Evolutionary conservation across 495 filamentous ascomycete genomes (phyloP).

Genomic region (Hypoxylon subgilvum): DNA sequence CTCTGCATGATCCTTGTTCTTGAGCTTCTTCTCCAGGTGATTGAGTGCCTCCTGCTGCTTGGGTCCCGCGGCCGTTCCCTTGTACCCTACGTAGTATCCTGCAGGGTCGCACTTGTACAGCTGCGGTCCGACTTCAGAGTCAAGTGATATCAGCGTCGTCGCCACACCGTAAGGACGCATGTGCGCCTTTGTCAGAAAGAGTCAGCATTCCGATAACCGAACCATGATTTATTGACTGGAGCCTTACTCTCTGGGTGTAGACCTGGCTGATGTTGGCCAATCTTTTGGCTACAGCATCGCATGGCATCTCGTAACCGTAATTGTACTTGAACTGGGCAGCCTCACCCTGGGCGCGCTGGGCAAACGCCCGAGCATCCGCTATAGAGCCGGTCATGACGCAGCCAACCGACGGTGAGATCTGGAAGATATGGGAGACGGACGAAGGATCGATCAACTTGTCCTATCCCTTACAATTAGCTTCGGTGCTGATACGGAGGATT

Average conservation of each 20-base stretch:
- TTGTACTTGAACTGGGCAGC: slow-evolving; percentile 98
- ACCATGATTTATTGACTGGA: slow-evolving; percentile 16
- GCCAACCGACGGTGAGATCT: slow-evolving; percentile 91
- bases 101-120: slow-evolving; percentile 98
- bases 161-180: slow-evolving; percentile 97
- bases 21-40: slow-evolving; percentile 98
- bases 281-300: slow-evolving; percentile 93
- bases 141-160: slow-evolving; percentile 90
- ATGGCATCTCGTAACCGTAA: slow-evolving; percentile 99
- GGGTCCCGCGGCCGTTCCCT: slow-evolving; percentile 93
- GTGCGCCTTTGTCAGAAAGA: slow-evolving; percentile 72
- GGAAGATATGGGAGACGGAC: slow-evolving; percentile 97
- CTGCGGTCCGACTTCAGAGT: slow-evolving; percentile 91
- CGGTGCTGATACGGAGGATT: slow-evolving; percentile 31
- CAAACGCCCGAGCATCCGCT: slow-evolving; percentile 91
- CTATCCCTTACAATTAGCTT: slow-evolving; percentile 56
- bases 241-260: slow-evolving; percentile 90
- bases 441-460: slow-evolving; percentile 98
- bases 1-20: slow-evolving; percentile 95
- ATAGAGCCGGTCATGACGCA: slow-evolving; percentile 99
- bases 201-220: slow-evolving; percentile 29
- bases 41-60: slow-evolving; percentile 99
- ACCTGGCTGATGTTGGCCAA: slow-evolving; percentile 99
- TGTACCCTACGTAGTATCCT: slow-evolving; percentile 97
- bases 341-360: slow-evolving; percentile 89